These are phyloP conservation scores for Phaeosphaeria sp. DNA, from an alignment of 2,329 filamentous ascomycete species.

Conservation along the genomic window DNA sequence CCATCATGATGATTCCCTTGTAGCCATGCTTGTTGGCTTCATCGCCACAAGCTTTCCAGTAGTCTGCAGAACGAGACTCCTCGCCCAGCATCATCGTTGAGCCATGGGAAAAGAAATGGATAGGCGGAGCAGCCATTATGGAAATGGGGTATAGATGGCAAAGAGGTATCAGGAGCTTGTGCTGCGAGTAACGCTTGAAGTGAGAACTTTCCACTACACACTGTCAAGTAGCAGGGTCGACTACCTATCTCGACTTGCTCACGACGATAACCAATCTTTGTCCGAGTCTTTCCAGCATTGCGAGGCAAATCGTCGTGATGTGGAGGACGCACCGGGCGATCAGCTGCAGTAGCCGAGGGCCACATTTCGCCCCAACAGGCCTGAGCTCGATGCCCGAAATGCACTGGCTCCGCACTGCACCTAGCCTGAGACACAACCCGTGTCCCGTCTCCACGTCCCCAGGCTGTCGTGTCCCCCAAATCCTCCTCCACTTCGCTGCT, in stretches of 20 bases:
- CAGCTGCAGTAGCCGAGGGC: constrained; percentile 4
- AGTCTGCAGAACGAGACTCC: constrained; percentile 65
- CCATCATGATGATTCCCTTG: constrained; percentile 72
- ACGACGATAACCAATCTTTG: background rate
- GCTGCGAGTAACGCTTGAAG: too few relatives aligned
- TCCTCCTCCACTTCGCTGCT: constrained; percentile 31
- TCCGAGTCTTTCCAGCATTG: background rate
- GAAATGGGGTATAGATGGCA: background rate
- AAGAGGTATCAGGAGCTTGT: background rate
- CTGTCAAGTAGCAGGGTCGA: background rate
- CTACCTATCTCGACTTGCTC: background rate
- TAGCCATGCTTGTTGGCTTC: constrained; percentile 65
- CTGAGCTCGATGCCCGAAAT: constrained; percentile 1
- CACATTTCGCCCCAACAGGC: constrained; percentile 1
- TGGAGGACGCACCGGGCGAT: constrained; percentile 7
- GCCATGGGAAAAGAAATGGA: constrained; percentile 74
- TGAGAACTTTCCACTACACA: too few relatives aligned
- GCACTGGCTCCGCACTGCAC: background rate
- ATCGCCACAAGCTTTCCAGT: constrained; percentile 72
- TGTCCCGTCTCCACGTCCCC: constrained; percentile 14
- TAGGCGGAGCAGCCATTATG: constrained; percentile 55
- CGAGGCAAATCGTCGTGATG: constrained; percentile 15
- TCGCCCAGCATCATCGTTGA: constrained; percentile 77
- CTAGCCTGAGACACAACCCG: background rate
- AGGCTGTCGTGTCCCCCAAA: constrained; percentile 18